Conservation (phyloP, 257 asterid genomes). For the Coffea eugenioides region DNA sequence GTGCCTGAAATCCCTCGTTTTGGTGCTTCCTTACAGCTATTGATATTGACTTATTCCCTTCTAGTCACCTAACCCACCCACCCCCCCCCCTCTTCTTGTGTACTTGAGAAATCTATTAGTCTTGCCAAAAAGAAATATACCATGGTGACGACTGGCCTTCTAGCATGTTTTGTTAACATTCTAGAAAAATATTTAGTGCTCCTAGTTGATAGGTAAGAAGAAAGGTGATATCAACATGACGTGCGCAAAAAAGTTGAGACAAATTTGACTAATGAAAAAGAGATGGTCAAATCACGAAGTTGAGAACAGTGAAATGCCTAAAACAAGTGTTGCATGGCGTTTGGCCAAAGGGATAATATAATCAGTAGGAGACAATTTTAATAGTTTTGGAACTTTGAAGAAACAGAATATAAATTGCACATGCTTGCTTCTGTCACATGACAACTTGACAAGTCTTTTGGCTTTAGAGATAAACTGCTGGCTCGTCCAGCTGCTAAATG, state of each 20-base stretch:
- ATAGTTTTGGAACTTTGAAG: constrained; percentile 4
- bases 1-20: too few species aligned
- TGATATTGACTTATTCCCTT: constrained; percentile 17
- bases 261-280: background rate
- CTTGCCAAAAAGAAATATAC: background rate
- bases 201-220: too few species aligned
- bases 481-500: too few species aligned
- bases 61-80: background rate
- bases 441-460: too few species aligned
- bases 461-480: too few species aligned
- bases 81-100: background rate
- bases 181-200: too few species aligned
- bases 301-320: constrained; percentile 8
- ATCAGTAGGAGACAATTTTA: too few species aligned
- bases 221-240: too few species aligned
- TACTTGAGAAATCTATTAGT: background rate
- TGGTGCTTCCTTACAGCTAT: too few species aligned
- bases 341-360: constrained; percentile 7
- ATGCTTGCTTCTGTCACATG: too few species aligned
- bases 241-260: too few species aligned
- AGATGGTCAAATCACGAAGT: constrained; percentile 8
- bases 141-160: constrained; percentile 1
- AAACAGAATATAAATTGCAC: constrained; percentile 3
- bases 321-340: constrained; percentile 3
- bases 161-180: background rate